A percentile compares a stretch with the other conserved stretches of the same genome.
Conservation (phyloP, 495 filamentous ascomycete species). For the Bryoglossum gracile region DNA sequence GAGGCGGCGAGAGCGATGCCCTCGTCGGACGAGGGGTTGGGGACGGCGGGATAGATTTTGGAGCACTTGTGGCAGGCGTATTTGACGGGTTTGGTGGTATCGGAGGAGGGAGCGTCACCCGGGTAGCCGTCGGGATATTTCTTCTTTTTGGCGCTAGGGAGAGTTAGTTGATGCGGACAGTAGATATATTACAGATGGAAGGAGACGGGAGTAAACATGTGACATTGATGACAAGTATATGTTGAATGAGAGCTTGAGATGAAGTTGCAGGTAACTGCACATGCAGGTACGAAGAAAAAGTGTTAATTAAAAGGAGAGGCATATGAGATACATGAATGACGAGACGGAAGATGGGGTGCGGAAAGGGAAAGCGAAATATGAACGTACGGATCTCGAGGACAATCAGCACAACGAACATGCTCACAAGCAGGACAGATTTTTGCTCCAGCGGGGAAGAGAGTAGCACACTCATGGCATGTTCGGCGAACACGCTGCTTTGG, state of each 20-base stretch:
- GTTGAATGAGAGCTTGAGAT: too few relatives aligned
- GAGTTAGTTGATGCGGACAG: constrained; percentile 22
- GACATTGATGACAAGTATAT: too few relatives aligned
- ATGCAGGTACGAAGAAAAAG: neutral
- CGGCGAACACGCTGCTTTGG: constrained; percentile 64
- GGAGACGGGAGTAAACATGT: too few relatives aligned
- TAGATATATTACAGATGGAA: neutral
- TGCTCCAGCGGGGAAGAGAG: constrained; percentile 47
- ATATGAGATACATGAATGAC: neutral
- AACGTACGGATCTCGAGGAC: constrained; percentile 76
- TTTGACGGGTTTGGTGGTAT: constrained; percentile 37
- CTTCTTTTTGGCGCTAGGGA: constrained; percentile 53
- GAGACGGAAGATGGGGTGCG: constrained; percentile 12
- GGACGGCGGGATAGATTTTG: constrained; percentile 36
- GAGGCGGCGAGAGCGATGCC: constrained; percentile 16
- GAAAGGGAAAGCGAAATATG: neutral
- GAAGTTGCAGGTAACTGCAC: too few relatives aligned
- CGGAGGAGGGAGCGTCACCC: constrained; percentile 47
- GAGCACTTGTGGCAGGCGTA: constrained; percentile 61
- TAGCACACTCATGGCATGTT: constrained; percentile 69
- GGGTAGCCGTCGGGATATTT: constrained; percentile 76
- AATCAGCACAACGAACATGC: constrained; percentile 73
- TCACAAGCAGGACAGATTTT: constrained; percentile 64
- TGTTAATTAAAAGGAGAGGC: neutral
- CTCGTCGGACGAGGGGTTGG: constrained; percentile 17